phyloP scores from a whole-genome alignment of 164 flowering plant species.

The Chloranthus sessilifolius region DNA sequence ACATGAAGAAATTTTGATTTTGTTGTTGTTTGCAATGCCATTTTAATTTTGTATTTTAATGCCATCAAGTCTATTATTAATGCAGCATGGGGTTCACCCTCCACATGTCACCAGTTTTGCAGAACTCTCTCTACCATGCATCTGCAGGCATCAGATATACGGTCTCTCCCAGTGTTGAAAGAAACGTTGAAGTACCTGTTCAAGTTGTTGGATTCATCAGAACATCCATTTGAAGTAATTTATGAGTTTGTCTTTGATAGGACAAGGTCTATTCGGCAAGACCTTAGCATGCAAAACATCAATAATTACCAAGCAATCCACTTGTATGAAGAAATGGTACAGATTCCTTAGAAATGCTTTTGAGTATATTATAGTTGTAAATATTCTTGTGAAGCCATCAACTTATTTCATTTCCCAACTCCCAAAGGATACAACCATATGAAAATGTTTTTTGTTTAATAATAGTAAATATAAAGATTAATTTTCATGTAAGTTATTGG shows the following conservation, averaged over 20 bases:
- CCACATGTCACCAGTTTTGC: constrained; percentile 61
- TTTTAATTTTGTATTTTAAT: not conserved
- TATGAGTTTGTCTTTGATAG: constrained; percentile 90
- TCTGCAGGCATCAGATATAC: constrained; percentile 54
- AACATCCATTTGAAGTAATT: constrained; percentile 64
- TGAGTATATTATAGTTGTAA: not conserved
- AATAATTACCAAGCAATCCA: constrained; percentile 36
- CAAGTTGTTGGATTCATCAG: constrained; percentile 43
- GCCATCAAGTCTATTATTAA: not conserved
- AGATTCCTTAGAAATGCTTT: not conserved
- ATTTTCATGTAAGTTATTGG: no score
- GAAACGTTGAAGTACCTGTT: constrained; percentile 59
- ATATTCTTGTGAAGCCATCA: no score
- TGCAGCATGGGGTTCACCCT: constrained; percentile 8
- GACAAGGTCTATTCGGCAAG: constrained; percentile 89
- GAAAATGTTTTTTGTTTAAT: no score
- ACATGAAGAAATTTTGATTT: no score
- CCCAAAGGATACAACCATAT: no score
- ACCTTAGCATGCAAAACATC: constrained; percentile 78
- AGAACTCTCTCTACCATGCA: constrained; percentile 58
- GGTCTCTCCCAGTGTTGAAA: constrained; percentile 72
- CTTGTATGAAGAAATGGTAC: constrained; percentile 80
- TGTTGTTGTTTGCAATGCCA: no score
- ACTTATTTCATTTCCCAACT: no score
- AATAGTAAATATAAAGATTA: no score